These are phyloP conservation scores for Lepraria neglecta DNA, from an alignment of 495 filamentous ascomycete species.

Conservation along the genomic window DNA sequence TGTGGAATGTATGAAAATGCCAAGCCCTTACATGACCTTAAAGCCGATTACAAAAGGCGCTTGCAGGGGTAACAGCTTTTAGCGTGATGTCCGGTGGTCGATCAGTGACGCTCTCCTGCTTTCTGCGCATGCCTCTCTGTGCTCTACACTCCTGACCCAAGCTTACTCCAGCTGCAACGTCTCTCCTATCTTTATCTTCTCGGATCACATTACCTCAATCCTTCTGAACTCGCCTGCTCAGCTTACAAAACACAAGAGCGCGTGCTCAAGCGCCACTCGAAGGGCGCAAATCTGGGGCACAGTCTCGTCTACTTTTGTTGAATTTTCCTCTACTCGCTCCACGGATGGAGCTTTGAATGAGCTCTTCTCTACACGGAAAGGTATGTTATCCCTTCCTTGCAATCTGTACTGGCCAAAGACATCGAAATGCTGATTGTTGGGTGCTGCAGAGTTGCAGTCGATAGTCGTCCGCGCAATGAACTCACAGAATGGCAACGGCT, in stretches of 20 bases:
- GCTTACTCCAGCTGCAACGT: background rate
- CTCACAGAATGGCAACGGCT: slow-evolving; percentile 25
- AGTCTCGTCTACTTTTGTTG: background rate
- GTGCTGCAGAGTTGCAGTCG: slow-evolving; percentile 1
- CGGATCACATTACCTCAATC: background rate
- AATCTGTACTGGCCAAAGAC: background rate
- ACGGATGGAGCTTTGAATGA: slow-evolving; percentile 3
- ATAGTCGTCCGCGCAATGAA: slow-evolving; percentile 24
- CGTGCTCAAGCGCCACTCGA: slow-evolving; percentile 3
- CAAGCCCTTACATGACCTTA: background rate
- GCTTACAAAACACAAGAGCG: background rate
- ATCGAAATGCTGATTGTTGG: background rate
- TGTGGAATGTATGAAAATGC: background rate
- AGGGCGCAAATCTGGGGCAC: slow-evolving; percentile 5
- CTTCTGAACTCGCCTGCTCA: background rate
- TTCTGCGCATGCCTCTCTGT: background rate
- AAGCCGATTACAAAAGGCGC: background rate
- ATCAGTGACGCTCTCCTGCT: slow-evolving; percentile 9
- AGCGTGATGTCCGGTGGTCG: slow-evolving; percentile 1
- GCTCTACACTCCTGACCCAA: slow-evolving; percentile 1
- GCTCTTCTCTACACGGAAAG: background rate
- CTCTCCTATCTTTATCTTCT: background rate
- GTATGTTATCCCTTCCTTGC: background rate
- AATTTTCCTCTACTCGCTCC: background rate
- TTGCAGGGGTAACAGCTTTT: slow-evolving; percentile 4